Evolutionary conservation across 2,329 filamentous ascomycete species (phyloP).

Genomic region (Phoma sp.): DNA sequence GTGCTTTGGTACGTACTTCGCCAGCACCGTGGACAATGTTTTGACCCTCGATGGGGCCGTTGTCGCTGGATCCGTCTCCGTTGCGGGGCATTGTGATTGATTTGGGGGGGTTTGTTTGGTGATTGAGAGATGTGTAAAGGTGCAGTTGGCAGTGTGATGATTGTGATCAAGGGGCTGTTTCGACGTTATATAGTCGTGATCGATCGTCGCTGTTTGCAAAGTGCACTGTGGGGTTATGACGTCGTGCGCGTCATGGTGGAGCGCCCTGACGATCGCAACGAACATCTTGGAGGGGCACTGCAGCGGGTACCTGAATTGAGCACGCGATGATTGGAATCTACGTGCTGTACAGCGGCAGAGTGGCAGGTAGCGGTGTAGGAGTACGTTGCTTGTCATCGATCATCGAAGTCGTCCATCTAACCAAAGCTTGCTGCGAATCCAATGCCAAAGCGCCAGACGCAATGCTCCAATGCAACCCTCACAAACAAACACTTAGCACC

Average conservation of each 20-base stretch:
- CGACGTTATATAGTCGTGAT: slow-evolving; percentile 4
- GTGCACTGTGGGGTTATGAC: slow-evolving; percentile 14
- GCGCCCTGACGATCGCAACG: slow-evolving; percentile 8
- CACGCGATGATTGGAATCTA: slow-evolving; percentile 1
- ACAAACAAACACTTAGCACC: background rate
- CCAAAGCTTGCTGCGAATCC: background rate
- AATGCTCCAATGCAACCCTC: background rate
- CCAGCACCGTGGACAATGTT: slow-evolving; percentile 48
- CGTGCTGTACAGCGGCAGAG: background rate
- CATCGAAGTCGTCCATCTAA: background rate
- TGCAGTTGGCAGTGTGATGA: background rate
- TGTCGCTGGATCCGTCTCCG: slow-evolving; percentile 50
- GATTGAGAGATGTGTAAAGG: background rate
- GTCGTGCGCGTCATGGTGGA: slow-evolving; percentile 18
- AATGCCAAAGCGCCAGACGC: slow-evolving; percentile 1
- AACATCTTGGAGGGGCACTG: background rate
- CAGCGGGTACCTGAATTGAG: slow-evolving; percentile 14
- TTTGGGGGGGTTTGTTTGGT: background rate
- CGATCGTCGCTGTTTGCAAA: slow-evolving; percentile 12
- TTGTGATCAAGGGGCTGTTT: background rate
- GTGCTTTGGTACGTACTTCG: slow-evolving; percentile 35
- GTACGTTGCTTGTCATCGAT: slow-evolving; percentile 2
- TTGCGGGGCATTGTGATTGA: slow-evolving; percentile 48
- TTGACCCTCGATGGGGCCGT: slow-evolving; percentile 48
- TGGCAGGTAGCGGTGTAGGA: slow-evolving; percentile 1